These are phyloP conservation scores for Aspergillus puulaauensis DNA, from an alignment of 2,329 filamentous ascomycete species.

Conservation along the genomic window DNA sequence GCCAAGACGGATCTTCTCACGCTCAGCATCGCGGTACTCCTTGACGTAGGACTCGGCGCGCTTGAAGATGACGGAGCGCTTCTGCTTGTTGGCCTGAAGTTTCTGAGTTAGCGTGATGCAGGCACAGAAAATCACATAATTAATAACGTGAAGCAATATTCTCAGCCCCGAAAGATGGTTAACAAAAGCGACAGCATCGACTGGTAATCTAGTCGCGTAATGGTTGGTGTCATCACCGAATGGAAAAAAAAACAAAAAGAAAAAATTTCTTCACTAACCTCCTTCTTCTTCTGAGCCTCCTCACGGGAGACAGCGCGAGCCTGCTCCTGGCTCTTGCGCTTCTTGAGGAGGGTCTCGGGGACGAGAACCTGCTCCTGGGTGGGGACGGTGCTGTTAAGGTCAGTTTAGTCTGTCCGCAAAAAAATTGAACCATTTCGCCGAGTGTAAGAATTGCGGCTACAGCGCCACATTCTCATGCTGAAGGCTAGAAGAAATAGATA, in stretches of 20 bases:
- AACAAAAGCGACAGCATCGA: conserved; percentile 87
- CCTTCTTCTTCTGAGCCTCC: conserved; percentile 81
- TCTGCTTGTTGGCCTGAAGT: conserved; percentile 90
- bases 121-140: conserved; percentile 12
- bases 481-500: conserved; percentile 47
- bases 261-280: conserved; percentile 61
- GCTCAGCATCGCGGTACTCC: conserved; percentile 98
- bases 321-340: conserved; percentile 99
- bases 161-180: conserved; percentile 73
- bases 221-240: conserved; percentile 83
- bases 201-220: conserved; percentile 84
- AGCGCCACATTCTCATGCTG: conserved; percentile 88
- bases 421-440: conserved; percentile 66
- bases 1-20: conserved; percentile 92
- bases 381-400: conserved; percentile 75
- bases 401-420: conserved; percentile 76
- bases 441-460: conserved; percentile 88
- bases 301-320: conserved; percentile 84
- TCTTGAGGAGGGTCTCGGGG: conserved; percentile 99
- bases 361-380: conserved; percentile 95
- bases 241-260: conserved; percentile 17
- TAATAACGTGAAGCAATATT: conserved; percentile 24
- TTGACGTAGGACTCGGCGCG: conserved; percentile 99
- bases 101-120: conserved; percentile 28
- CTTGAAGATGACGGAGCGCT: conserved; percentile 99